Evolutionary conservation across 257 asterid species (phyloP), one percentile per base, ranked within the genome.

Genomic region (Solanum chmielewskii): DNA sequence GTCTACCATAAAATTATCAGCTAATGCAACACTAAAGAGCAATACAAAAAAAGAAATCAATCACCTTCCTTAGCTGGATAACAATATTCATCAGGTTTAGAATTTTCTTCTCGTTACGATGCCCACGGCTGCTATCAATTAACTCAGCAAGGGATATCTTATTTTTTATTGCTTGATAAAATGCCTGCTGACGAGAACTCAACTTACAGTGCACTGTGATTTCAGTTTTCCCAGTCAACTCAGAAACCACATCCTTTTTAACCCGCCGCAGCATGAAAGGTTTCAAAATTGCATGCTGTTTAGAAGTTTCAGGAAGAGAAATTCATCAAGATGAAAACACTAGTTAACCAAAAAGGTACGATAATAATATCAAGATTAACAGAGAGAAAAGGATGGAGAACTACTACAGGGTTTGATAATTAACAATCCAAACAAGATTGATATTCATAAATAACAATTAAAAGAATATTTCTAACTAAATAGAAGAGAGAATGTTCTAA

Each of bases 231-330:
- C 96, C 98, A 88, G 99, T 93, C 92, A 97, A 91, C 94, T 97
- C 99, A 91, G 98, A 83, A 86, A 96, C 87, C 90, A 97, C 99
- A 87, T 97, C 99, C 92, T 95, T 96, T 91, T 97, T 97, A 59
- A 97, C 99, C 90, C 99, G 92, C 81, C 99, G 96, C 89, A 97
- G 92, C 98, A 97, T 97, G 91, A 97, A 97, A 42, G 99, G 99
- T 91, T 96, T 96, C 92, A 97, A 89, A 91, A 97, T 96, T 86
- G 99, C 99, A 92, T 97, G 99, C 99, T 97, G 96, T 90, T 88
- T 21, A 20, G 75, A 56, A 71, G 52, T 41, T 77, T 74, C 86
- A 89, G 70, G 74, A 86, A 75, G 45, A 78, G 83, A 84, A 74
- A 87, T 62, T 77, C 85, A 89, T 60, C 76, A 86, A 87, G 75